Evolutionary conservation across 1,284 basidiomycete species (phyloP).

Genomic region (Tylopilus sp.): DNA sequence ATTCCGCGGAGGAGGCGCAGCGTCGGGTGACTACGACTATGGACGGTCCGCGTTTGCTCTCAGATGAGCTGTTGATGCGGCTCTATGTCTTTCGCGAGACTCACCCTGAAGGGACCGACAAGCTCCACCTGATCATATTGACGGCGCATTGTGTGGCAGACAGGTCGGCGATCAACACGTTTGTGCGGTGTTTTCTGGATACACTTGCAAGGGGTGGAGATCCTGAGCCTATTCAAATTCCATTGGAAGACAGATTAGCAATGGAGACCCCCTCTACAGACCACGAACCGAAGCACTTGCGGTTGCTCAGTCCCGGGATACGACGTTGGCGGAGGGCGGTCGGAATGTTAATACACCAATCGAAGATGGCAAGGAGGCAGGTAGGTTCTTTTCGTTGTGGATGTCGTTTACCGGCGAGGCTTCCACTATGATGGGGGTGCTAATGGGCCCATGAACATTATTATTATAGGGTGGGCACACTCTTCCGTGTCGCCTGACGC

Average conservation of each 20-base stretch:
- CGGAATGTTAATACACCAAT: slow-evolving; percentile 37
- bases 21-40: slow-evolving; percentile 2
- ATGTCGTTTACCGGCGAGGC: not conserved
- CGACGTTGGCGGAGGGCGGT: slow-evolving; percentile 48
- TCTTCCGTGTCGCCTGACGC: slow-evolving; percentile 43
- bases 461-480: slow-evolving; percentile 52
- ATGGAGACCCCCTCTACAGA: slow-evolving; percentile 40
- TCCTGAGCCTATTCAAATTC: slow-evolving; percentile 13
- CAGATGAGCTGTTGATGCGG: slow-evolving; percentile 15
- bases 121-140: slow-evolving; percentile 20
- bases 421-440: not conserved
- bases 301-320: slow-evolving; percentile 33
- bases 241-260: slow-evolving; percentile 39
- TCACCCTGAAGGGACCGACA: not conserved
- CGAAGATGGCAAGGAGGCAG: slow-evolving; percentile 32
- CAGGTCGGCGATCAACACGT: slow-evolving; percentile 1
- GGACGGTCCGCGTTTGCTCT: slow-evolving; percentile 18
- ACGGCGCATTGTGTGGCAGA: slow-evolving; percentile 20
- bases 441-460: not conserved
- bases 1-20: slow-evolving; percentile 11
- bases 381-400: slow-evolving; percentile 22
- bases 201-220: slow-evolving; percentile 30
- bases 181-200: slow-evolving; percentile 41
- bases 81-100: slow-evolving; percentile 10
- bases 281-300: slow-evolving; percentile 33